A percentile compares a stretch with the other conserved stretches of the same genome.
phyloP scores from a whole-genome alignment of 2,329 filamentous ascomycete genomes.

The Phaeoacremonium minimum region DNA sequence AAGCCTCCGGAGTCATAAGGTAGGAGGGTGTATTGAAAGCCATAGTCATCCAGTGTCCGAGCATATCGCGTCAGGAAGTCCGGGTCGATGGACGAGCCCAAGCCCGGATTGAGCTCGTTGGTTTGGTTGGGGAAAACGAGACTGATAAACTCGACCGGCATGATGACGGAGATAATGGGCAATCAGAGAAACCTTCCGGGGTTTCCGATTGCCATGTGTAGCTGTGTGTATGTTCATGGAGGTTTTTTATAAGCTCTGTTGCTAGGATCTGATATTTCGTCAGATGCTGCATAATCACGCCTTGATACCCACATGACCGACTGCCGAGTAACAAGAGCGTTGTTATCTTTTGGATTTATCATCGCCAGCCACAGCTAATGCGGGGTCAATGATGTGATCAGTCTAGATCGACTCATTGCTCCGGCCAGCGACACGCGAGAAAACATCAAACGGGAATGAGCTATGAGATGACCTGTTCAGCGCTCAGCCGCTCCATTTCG shows the following conservation, averaged over 20 bases:
- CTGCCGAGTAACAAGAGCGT: too few species aligned
- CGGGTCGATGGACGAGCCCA: constrained; percentile 46
- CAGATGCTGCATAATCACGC: constrained; percentile 18
- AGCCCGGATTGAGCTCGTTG: constrained; percentile 50
- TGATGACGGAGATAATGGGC: constrained; percentile 15
- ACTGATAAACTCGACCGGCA: constrained; percentile 54
- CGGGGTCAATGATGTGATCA: too few species aligned
- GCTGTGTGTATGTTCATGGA: neutral
- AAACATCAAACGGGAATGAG: too few species aligned
- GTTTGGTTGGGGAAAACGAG: constrained; percentile 53
- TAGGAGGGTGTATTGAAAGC: constrained; percentile 57
- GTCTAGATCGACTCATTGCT: too few species aligned
- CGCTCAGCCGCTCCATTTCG: too few species aligned
- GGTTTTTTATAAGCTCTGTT: neutral
- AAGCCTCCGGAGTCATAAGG: constrained; percentile 52
- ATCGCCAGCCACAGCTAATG: too few species aligned
- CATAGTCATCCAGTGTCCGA: constrained; percentile 53
- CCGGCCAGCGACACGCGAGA: too few species aligned
- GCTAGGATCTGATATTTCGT: constrained; percentile 11
- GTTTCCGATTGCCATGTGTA: neutral
- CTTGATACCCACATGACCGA: too few species aligned
- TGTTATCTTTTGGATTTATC: too few species aligned
- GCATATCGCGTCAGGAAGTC: constrained; percentile 54
- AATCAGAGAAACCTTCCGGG: too few species aligned
- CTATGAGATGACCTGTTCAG: too few species aligned